These are phyloP conservation scores for Talaromyces adpressus DNA, from an alignment of 495 filamentous ascomycete species.

Conservation along the genomic window DNA sequence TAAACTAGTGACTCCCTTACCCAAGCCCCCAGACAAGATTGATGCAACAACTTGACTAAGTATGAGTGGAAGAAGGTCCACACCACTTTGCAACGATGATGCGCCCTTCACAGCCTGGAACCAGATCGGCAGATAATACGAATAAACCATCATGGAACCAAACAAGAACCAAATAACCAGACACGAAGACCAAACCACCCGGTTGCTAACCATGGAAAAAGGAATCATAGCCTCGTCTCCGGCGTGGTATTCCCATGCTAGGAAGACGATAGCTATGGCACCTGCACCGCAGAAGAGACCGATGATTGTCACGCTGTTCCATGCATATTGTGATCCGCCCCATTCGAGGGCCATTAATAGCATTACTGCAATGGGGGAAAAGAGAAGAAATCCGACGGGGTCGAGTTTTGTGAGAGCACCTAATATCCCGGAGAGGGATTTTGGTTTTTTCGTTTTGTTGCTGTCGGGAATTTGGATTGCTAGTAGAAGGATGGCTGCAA, in stretches of 20 bases:
- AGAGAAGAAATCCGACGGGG: conserved; percentile 28
- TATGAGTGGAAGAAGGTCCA: conserved; percentile 26
- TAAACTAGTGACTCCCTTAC: conserved; percentile 9
- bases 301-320: conserved; percentile 32
- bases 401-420: conserved; percentile 23
- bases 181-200: conserved; percentile 14
- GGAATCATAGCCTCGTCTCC: conserved; percentile 45
- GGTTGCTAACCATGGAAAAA: conserved; percentile 13
- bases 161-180: conserved; percentile 4
- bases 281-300: conserved; percentile 40
- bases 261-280: conserved; percentile 26
- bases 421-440: neutral
- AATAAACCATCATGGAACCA: neutral
- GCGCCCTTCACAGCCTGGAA: conserved; percentile 24
- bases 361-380: conserved; percentile 28
- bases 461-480: conserved; percentile 33
- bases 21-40: conserved; percentile 25
- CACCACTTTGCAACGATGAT: conserved; percentile 22
- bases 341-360: conserved; percentile 38
- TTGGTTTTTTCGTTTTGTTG: conserved; percentile 24
- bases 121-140: conserved; percentile 27
- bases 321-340: conserved; percentile 26
- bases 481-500: conserved; percentile 31
- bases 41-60: conserved; percentile 35
- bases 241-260: conserved; percentile 30